phyloP scores from a whole-genome alignment of 1,284 basidiomycete species.

The Takashimella tepidaria region DNA sequence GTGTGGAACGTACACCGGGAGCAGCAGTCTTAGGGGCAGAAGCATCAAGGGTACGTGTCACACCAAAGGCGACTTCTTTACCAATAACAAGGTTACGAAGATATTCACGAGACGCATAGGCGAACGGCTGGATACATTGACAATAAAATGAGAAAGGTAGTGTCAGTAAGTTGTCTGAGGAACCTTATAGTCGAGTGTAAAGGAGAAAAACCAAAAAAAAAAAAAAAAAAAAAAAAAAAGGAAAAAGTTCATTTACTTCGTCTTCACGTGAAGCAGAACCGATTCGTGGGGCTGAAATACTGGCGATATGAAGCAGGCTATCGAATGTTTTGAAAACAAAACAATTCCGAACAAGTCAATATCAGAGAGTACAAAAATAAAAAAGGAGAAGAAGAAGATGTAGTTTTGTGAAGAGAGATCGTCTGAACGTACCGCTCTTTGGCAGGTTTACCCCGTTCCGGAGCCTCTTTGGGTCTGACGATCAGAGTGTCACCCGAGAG shows the following conservation, averaged over 20 bases:
- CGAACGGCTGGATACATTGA: conserved; percentile 70
- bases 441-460: conserved; percentile 72
- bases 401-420: background rate
- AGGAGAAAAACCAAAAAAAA: too few species aligned
- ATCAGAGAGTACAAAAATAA: background rate
- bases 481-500: conserved; percentile 83
- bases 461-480: conserved; percentile 63
- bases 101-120: conserved; percentile 89
- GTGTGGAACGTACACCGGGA: background rate
- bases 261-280: conserved; percentile 77
- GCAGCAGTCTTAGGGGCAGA: conserved; percentile 11
- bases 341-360: conserved; percentile 55
- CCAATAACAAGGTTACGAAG: conserved; percentile 78
- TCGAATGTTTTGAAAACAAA: too few species aligned
- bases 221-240: background rate
- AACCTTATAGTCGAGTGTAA: too few species aligned
- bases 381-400: background rate
- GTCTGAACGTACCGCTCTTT: conserved; percentile 67
- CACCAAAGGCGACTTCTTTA: conserved; percentile 59
- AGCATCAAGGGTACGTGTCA: conserved; percentile 45
- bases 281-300: conserved; percentile 71
- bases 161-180: background rate
- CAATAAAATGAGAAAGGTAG: background rate
- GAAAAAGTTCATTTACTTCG: conserved; percentile 56
- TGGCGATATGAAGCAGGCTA: conserved; percentile 82